Conservation (phyloP, 1,284 basidiomycete genomes). For the Cryptococcus wingfieldii region DNA sequence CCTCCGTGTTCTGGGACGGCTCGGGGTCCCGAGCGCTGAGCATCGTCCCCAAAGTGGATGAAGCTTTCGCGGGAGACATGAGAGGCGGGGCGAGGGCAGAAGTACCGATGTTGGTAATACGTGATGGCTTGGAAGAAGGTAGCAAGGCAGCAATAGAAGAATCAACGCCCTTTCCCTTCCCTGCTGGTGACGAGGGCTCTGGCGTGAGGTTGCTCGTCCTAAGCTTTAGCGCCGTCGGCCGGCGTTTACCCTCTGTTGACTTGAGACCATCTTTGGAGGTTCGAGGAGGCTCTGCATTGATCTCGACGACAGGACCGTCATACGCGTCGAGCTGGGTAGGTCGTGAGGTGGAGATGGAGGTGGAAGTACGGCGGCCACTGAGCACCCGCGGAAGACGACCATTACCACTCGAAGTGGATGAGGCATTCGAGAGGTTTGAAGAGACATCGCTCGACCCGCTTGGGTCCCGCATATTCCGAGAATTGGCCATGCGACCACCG, state of each 20-base stretch:
- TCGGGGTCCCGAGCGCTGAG: background rate
- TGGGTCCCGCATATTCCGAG: too few species aligned
- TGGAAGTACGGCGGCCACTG: too few species aligned
- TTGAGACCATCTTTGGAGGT: too few species aligned
- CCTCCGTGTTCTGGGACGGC: background rate
- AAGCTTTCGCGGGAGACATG: background rate
- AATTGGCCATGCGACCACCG: too few species aligned
- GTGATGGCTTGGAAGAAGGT: background rate
- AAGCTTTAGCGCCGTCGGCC: constrained; percentile 15
- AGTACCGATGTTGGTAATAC: background rate
- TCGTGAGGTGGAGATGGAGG: too few species aligned
- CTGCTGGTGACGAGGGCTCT: background rate
- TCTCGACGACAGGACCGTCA: too few species aligned
- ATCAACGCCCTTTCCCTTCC: background rate
- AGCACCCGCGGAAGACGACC: too few species aligned
- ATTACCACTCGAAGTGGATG: too few species aligned
- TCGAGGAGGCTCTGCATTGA: too few species aligned
- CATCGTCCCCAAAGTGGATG: background rate
- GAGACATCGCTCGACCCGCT: too few species aligned
- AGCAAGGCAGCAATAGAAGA: background rate
- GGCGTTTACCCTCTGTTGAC: constrained; percentile 2
- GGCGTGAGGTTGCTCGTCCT: constrained; percentile 18
- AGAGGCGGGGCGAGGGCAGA: background rate
- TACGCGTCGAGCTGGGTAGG: too few species aligned
- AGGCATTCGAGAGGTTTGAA: too few species aligned